Percentiles rank a stretch among this genome's conserved stretches.
phyloP scores from a whole-genome alignment of 164 flowering plant genomes.

The Stephania japonica region DNA sequence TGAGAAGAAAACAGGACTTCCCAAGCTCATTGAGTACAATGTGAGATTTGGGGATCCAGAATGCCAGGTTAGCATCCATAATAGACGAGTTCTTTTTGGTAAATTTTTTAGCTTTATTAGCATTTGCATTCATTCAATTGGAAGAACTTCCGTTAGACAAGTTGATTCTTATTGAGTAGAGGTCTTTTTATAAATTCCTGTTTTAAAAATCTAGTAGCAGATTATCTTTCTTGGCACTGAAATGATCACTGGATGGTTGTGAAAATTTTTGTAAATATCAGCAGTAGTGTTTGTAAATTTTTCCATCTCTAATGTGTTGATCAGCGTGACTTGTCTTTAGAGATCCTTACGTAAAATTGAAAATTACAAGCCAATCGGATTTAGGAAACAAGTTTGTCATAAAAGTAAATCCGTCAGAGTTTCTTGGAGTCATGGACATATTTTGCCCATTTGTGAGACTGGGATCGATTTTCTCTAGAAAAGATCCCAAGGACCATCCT shows the following conservation, averaged over 20 bases:
- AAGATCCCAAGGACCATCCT: neutral
- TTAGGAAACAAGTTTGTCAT: too few relatives aligned
- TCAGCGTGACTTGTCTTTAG: too few relatives aligned
- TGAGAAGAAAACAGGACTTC: constrained; percentile 82
- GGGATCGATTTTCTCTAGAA: neutral
- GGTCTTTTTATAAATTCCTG: neutral
- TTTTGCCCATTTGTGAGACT: too few relatives aligned
- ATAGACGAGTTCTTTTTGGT: neutral
- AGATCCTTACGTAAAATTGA: too few relatives aligned
- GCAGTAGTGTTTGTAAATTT: neutral
- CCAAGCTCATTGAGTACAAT: constrained; percentile 92
- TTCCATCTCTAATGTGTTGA: too few relatives aligned
- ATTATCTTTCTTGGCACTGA: neutral
- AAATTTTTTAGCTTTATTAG: neutral
- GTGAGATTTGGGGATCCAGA: constrained; percentile 99
- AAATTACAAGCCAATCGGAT: too few relatives aligned
- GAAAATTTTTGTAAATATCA: neutral
- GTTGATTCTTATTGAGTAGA: neutral
- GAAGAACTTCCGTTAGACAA: neutral
- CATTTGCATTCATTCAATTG: neutral
- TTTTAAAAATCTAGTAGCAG: neutral
- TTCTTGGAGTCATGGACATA: too few relatives aligned
- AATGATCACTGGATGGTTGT: neutral
- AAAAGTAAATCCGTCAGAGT: too few relatives aligned
- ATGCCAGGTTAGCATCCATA: constrained; percentile 73